Evolutionary conservation across 2,329 filamentous ascomycete species (phyloP).

Genomic region (Claviceps monticola): DNA sequence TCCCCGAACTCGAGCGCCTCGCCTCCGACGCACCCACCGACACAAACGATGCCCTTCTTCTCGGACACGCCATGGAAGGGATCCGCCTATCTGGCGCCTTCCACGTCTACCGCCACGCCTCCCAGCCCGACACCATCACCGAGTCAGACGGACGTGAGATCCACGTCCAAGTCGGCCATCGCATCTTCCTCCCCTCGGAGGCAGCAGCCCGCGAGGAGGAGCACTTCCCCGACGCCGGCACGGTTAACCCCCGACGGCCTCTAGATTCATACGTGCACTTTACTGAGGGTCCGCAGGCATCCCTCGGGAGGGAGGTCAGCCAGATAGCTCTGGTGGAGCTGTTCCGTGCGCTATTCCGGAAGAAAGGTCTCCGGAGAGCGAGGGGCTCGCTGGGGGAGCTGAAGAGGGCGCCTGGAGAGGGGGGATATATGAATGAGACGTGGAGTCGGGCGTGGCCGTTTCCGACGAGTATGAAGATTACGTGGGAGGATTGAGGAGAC

Average conservation of each 20-base stretch:
- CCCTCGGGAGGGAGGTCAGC: constrained; percentile 46
- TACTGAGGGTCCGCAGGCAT: constrained; percentile 47
- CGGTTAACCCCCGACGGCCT: constrained; percentile 49
- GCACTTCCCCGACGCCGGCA: constrained; percentile 46
- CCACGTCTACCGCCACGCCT: constrained; percentile 44
- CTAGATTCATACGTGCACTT: constrained; percentile 52
- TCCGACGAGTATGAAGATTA: constrained; percentile 39
- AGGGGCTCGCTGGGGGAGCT: constrained; percentile 51
- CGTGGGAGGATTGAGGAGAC: constrained; percentile 24
- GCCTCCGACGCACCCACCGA: constrained; percentile 39
- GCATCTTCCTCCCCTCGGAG: constrained; percentile 49
- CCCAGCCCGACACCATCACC: constrained; percentile 27
- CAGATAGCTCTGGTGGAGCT: constrained; percentile 52
- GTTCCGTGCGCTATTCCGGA: constrained; percentile 49
- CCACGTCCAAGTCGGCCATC: constrained; percentile 39
- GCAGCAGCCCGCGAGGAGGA: constrained; percentile 39
- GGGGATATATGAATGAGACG: constrained; percentile 52
- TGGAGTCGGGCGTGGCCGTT: constrained; percentile 37
- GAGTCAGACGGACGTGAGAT: constrained; percentile 40
- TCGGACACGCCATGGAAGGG: constrained; percentile 59
- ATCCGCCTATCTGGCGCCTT: constrained; percentile 53
- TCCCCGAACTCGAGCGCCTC: constrained; percentile 46
- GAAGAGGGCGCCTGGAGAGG: constrained; percentile 46
- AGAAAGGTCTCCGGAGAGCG: constrained; percentile 46
- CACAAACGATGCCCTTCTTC: constrained; percentile 47